Percentiles rank a stretch among this genome's conserved stretches.
Conservation (phyloP, 192 early-diverging fungal species). For the Coemansia sp. region DNA sequence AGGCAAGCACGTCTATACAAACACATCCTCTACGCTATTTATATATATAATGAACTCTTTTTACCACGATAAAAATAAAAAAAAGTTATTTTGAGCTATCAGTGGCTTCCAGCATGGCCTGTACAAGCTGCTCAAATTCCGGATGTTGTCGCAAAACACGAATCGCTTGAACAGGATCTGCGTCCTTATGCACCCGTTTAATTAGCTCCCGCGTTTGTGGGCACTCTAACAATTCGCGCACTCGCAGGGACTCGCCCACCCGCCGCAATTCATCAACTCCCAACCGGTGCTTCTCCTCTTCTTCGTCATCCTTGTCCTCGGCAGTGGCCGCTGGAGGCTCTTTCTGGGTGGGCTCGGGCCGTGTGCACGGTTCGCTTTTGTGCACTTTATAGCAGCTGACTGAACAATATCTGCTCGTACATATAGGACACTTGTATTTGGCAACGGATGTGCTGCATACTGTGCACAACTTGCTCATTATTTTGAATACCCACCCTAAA, state of each 20-base stretch:
- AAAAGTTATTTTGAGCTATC: background rate
- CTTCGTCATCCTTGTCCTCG: constrained; percentile 9
- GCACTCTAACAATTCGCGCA: constrained; percentile 26
- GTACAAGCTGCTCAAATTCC: constrained; percentile 43
- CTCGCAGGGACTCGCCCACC: constrained; percentile 14
- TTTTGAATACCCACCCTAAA: background rate
- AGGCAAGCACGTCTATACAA: background rate
- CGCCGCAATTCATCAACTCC: constrained; percentile 21
- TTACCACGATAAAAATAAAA: background rate
- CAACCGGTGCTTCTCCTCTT: constrained; percentile 36
- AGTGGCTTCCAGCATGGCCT: constrained; percentile 39
- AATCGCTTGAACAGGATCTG: constrained; percentile 35
- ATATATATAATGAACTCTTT: background rate
- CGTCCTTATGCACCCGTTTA: constrained; percentile 26
- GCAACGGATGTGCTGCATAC: constrained; percentile 32
- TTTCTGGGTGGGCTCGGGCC: constrained; percentile 1
- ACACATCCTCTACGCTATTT: no score
- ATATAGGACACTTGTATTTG: constrained; percentile 54
- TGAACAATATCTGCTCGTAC: constrained; percentile 44
- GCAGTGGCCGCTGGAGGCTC: background rate
- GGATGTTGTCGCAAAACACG: constrained; percentile 39
- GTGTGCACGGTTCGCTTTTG: constrained; percentile 35
- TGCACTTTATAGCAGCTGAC: constrained; percentile 43
- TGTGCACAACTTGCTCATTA: constrained; percentile 28
- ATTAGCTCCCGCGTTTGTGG: constrained; percentile 28